These are phyloP conservation scores for Neoboletus subvelutipes DNA, from an alignment of 768 basidiomycete genomes.

Conservation along the genomic window DNA sequence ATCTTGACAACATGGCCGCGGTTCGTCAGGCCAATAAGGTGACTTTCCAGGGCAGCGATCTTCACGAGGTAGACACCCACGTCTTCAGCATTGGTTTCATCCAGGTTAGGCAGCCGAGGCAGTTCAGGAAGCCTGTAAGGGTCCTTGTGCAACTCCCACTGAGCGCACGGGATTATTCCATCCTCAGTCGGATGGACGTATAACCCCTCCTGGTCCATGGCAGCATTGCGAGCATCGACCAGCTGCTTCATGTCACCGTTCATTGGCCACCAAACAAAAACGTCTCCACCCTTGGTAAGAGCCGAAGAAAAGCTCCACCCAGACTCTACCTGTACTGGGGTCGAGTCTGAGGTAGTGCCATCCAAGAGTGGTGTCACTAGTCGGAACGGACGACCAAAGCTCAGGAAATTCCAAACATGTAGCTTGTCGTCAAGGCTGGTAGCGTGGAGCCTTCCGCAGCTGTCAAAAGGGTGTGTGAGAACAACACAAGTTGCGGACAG, in stretches of 20 bases:
- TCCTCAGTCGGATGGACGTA: conserved; percentile 35
- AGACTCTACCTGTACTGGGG: conserved; percentile 65
- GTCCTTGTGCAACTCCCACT: conserved; percentile 55
- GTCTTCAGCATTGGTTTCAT: conserved; percentile 22
- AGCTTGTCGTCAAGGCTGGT: conserved; percentile 58
- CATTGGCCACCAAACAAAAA: conserved; percentile 75
- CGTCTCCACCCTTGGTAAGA: conserved; percentile 69
- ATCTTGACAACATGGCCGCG: conserved; percentile 75
- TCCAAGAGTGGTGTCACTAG: conserved; percentile 43
- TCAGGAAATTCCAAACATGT: conserved; percentile 71
- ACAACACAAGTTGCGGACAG: not conserved
- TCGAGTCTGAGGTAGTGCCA: conserved; percentile 44
- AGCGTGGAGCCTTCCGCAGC: conserved; percentile 77
- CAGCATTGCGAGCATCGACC: conserved; percentile 39
- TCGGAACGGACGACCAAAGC: conserved; percentile 77
- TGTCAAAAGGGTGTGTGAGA: conserved; percentile 31
- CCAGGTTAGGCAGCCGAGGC: conserved; percentile 57
- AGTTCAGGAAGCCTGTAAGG: conserved; percentile 61
- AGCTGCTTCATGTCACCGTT: conserved; percentile 40
- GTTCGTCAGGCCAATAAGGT: conserved; percentile 78
- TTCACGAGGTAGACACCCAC: conserved; percentile 57
- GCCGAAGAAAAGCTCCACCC: conserved; percentile 81
- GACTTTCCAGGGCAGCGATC: conserved; percentile 75
- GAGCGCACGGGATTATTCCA: conserved; percentile 54
- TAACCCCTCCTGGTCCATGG: conserved; percentile 44